These are phyloP conservation scores for Pyronema omphalodes DNA, from an alignment of 495 filamentous ascomycete genomes.

Conservation along the genomic window DNA sequence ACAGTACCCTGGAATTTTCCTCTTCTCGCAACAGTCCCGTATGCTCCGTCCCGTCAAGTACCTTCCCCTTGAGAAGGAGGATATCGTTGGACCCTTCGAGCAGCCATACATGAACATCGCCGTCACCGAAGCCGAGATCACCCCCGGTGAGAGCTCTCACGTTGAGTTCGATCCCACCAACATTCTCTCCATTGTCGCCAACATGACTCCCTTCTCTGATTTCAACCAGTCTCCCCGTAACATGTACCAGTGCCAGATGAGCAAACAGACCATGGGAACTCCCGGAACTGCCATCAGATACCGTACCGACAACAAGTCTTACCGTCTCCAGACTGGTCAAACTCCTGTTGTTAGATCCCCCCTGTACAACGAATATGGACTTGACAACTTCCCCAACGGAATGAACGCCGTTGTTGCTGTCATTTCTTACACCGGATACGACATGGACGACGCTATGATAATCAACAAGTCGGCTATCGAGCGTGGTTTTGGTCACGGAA, in stretches of 20 bases:
- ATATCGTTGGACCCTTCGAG: conserved; percentile 81
- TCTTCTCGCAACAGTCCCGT: conserved; percentile 65
- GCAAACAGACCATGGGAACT: conserved; percentile 97
- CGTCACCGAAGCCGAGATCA: conserved; percentile 62
- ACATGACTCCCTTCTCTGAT: conserved; percentile 97
- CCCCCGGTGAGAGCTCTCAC: conserved; percentile 73
- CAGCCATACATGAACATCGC: conserved; percentile 98
- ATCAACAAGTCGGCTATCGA: conserved; percentile 96
- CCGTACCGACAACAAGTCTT: conserved; percentile 92
- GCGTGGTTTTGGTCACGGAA: conserved; percentile 89
- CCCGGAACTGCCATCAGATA: conserved; percentile 71
- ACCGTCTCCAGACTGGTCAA: conserved; percentile 86
- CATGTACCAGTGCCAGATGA: conserved; percentile 99
- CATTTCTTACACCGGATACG: conserved; percentile 95
- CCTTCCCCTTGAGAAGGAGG: conserved; percentile 61
- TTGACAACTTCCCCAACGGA: conserved; percentile 98
- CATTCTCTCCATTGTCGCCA: conserved; percentile 91
- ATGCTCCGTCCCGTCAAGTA: conserved; percentile 90
- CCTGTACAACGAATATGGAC: conserved; percentile 83
- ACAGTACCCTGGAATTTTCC: conserved; percentile 89
- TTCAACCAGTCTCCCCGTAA: conserved; percentile 98
- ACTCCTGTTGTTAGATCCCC: conserved; percentile 85
- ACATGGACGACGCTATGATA: conserved; percentile 99
- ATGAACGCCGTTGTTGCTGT: conserved; percentile 92
- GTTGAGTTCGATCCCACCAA: conserved; percentile 92